Percentiles rank a stretch among this genome's conserved stretches.
Conservation (phyloP, 2,329 filamentous ascomycete genomes). For the Leptographium lundbergii region DNA sequence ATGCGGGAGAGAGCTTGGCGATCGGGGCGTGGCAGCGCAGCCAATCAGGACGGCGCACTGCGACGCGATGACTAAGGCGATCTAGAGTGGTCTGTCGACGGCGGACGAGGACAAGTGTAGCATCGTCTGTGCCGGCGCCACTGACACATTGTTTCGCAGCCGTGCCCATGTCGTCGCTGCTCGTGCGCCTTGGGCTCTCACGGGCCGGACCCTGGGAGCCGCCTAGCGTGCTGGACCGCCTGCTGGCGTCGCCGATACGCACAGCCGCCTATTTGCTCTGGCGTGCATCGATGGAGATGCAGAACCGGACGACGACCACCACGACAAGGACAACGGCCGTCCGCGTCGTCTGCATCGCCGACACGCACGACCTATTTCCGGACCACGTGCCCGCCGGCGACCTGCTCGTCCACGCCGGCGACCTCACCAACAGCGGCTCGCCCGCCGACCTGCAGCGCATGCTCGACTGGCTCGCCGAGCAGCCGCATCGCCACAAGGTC, state of each 20-base stretch:
- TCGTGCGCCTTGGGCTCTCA: slow-evolving; percentile 11
- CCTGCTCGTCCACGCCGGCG: slow-evolving; percentile 80
- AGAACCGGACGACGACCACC: slow-evolving; percentile 24
- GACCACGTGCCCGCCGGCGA: slow-evolving; percentile 60
- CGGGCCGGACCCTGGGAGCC: slow-evolving; percentile 11
- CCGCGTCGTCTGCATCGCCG: slow-evolving; percentile 76
- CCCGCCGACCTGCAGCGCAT: slow-evolving; percentile 65
- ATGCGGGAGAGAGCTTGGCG: too few relatives aligned
- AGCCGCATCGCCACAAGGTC: slow-evolving; percentile 70
- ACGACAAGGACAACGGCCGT: slow-evolving; percentile 23
- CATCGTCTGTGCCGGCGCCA: too few relatives aligned
- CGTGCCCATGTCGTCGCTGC: background rate
- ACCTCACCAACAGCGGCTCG: slow-evolving; percentile 64
- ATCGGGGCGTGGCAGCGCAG: background rate
- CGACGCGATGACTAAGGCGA: too few relatives aligned
- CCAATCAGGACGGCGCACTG: too few relatives aligned
- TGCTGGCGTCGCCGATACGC: slow-evolving; percentile 57
- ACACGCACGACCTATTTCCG: slow-evolving; percentile 62
- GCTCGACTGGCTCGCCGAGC: slow-evolving; percentile 64
- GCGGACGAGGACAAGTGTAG: too few relatives aligned
- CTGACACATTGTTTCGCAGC: too few relatives aligned
- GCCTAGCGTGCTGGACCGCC: slow-evolving; percentile 43
- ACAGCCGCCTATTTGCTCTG: slow-evolving; percentile 51
- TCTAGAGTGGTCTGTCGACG: too few relatives aligned
- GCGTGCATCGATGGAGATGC: slow-evolving; percentile 47